Base-by-base conservation (phyloP, 768 basidiomycete species). In the Mycena albidolilacea region DNA sequence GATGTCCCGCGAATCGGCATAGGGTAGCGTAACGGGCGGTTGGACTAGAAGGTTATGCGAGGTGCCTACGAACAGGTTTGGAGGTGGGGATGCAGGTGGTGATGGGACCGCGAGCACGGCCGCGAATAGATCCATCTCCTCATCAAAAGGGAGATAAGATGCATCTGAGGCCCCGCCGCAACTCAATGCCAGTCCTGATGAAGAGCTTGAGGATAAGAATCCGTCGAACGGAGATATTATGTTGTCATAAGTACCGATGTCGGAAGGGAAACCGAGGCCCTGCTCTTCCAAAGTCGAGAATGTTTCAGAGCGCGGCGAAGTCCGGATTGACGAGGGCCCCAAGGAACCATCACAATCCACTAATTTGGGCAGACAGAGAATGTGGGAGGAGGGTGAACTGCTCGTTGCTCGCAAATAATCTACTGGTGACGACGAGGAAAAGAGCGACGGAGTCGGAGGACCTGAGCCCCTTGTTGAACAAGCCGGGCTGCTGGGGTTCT, bases 231-330 rank as follows among this genome's bases (percentile, higher is more conserved):
- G 12, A 1, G 19, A 52, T 9, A 37, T n/a, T n/a, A 19, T 59
- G 6, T 50, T 38, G 11, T 30, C 46, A 50, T 64, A 64, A 6
- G 19, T 4, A 52, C 67, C 68, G 61, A 82, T 74, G 72, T 80
- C 80, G 69, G 83, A 81, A 19, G 81, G n/a, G 14, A 60, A 65
- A 38, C 65, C 48, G 48, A 60, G 66, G 75, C 44, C 79, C 11
- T 23, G 71, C 67, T 69, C 77, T 60, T 85, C 84, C 69, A 85
- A 84, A 57, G 80, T 48, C n/a, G 52, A 58, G 46, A 60, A 50
- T n/a, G 46, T 79, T 58, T 85, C 85, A 14, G 83, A 80, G 69
- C 81, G 79, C 54, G 86, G 84, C 23, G 85, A 85, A 43, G 84
- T 82, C 35, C 82, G 81, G 67, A 82, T 78, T 62, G 84, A 80